Conservation (phyloP, 768 basidiomycete species). For the Mycena indigotica region DNA sequence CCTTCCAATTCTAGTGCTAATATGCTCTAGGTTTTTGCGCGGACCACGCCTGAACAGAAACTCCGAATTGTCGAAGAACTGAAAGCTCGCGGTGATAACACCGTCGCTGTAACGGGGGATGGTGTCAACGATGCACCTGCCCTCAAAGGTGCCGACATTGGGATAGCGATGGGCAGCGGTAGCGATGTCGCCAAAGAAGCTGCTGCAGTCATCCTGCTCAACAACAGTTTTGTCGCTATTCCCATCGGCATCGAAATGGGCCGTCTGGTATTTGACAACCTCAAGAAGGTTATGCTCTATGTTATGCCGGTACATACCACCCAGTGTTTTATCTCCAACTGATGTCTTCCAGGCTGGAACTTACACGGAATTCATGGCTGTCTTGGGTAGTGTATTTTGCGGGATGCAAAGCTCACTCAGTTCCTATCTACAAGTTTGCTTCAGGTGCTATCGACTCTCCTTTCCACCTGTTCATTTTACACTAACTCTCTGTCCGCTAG, state of each 20-base stretch:
- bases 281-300: constrained; percentile 54
- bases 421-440: constrained; percentile 57
- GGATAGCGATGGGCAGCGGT: constrained; percentile 55
- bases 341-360: constrained; percentile 43
- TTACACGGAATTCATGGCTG: constrained; percentile 61
- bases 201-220: constrained; percentile 52
- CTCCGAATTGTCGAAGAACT: constrained; percentile 58
- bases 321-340: neutral
- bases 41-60: constrained; percentile 61
- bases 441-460: constrained; percentile 36
- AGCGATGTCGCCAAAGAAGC: constrained; percentile 58
- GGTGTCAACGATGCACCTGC: constrained; percentile 58
- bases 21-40: constrained; percentile 58
- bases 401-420: constrained; percentile 62
- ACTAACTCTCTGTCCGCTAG: neutral
- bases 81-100: constrained; percentile 48
- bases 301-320: constrained; percentile 41
- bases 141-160: constrained; percentile 56
- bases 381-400: constrained; percentile 57
- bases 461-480: neutral
- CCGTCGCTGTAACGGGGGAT: constrained; percentile 59
- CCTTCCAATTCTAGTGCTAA: no score
- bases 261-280: constrained; percentile 59
- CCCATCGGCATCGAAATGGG: constrained; percentile 61
- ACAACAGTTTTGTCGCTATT: constrained; percentile 63